Conservation (phyloP, 2,329 filamentous ascomycete genomes). For the Penicillium crustosum region DNA sequence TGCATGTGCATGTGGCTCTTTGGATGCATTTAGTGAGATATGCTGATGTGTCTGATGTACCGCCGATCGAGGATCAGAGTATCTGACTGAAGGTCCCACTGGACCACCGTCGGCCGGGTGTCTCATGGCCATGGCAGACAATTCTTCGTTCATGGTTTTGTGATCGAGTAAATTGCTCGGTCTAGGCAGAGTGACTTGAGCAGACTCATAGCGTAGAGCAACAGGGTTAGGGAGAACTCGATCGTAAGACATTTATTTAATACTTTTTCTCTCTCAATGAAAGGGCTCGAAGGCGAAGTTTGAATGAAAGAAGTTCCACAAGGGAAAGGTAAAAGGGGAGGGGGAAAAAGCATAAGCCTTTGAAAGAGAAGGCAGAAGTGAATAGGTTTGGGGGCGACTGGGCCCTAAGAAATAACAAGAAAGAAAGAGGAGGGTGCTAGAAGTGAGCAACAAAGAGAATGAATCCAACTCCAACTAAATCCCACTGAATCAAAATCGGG, state of each 20-base stretch:
- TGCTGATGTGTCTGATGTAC: constrained; percentile 28
- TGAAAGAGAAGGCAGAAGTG: constrained; percentile 21
- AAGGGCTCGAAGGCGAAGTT: constrained; percentile 12
- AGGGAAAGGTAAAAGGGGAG: constrained; percentile 6
- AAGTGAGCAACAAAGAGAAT: constrained; percentile 9
- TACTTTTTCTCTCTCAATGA: constrained; percentile 9
- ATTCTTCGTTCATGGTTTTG: constrained; percentile 43
- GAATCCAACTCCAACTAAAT: neutral
- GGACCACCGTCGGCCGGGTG: constrained; percentile 12
- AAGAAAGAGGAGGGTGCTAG: neutral
- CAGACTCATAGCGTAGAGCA: constrained; percentile 43
- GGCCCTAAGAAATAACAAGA: constrained; percentile 19
- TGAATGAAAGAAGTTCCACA: constrained; percentile 5
- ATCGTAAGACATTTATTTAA: constrained; percentile 49
- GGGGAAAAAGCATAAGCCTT: constrained; percentile 6
- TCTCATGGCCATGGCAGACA: constrained; percentile 16
- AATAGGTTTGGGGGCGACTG: neutral
- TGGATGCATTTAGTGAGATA: constrained; percentile 28
- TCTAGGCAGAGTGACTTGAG: constrained; percentile 34
- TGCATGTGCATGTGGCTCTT: constrained; percentile 5
- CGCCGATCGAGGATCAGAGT: constrained; percentile 20
- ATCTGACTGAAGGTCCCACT: constrained; percentile 19
- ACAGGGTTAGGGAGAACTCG: constrained; percentile 48
- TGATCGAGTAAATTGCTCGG: constrained; percentile 42
- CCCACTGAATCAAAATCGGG: neutral